Evolutionary conservation across 2,329 filamentous ascomycete genomes (phyloP).

Genomic region (Trichophyton verrucosum): DNA sequence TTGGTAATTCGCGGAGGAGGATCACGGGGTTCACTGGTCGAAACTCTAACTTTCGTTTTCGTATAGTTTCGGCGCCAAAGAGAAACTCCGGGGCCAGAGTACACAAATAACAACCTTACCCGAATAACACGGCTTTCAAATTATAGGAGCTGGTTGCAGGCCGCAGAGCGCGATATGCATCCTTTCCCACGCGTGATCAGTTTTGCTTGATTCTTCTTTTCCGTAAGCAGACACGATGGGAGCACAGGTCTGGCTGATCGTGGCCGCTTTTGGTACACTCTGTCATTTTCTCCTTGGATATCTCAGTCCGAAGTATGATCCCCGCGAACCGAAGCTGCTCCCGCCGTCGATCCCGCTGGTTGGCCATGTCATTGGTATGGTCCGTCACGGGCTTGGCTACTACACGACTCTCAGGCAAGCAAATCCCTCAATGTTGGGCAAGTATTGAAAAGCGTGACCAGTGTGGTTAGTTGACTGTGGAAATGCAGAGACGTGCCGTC

Average conservation of each 20-base stretch:
- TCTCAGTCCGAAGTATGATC: not conserved
- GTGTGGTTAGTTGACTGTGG: not conserved
- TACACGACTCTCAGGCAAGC: slow-evolving; percentile 13
- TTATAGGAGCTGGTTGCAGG: too few species aligned
- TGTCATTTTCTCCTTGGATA: not conserved
- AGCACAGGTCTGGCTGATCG: not conserved
- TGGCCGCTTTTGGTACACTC: not conserved
- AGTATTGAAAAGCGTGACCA: too few species aligned
- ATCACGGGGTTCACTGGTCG: not conserved
- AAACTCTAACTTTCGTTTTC: not conserved
- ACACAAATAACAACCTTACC: too few species aligned
- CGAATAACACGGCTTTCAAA: too few species aligned
- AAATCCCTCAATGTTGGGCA: not conserved
- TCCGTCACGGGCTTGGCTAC: slow-evolving; percentile 18
- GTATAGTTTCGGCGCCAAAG: not conserved
- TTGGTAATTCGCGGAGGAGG: not conserved
- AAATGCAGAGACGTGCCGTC: not conserved
- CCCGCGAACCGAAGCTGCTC: slow-evolving; percentile 4
- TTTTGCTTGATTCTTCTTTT: too few species aligned
- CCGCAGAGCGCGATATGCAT: too few species aligned
- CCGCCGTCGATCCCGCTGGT: slow-evolving; percentile 17
- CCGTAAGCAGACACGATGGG: not conserved
- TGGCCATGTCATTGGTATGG: slow-evolving; percentile 19
- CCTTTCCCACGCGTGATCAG: too few species aligned
- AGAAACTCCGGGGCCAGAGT: too few species aligned